Evolutionary conservation across 2,329 filamentous ascomycete species (phyloP), one percentile per base, ranked within the genome.

Genomic region (Lecanicillium sp.): DNA sequence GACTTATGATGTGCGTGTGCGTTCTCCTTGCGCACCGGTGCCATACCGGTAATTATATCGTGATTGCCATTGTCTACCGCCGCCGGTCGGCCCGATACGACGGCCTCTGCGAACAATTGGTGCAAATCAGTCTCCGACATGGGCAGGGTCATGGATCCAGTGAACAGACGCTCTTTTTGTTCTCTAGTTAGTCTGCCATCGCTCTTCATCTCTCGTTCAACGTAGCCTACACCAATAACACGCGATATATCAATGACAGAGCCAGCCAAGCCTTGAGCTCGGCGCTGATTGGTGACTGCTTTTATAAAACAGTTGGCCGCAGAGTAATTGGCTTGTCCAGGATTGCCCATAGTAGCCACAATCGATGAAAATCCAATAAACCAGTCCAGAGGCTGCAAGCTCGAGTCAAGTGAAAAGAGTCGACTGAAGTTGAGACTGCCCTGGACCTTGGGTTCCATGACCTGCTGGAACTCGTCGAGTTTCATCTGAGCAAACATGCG

Each of bases 231-330:
- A 9, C 62, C 68, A 4, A 56, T 40, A 1, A 70, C 47, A 9
- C 46, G 37, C 2, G 61, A 59, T 4, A 69, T 55, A 35, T 62
- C 47, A 16, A 70, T 50, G 5, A 55, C 50, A 1, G 60, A 63
- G 1, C 46, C 66, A 4, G 59, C 53, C 1, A 64, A 43, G 0
- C 66, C 65, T 4, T 60, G 53, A 1, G 45, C 43, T 0, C 59
- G 45, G 5, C 69, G 51, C 7, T 63, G 50, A 1, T 44, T 35
- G 1, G 55, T 59, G 1, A 73, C 48, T 1, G 45, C 46, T 5
- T 48, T 45, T 56, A 71, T 62, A 48, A 58, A 72, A 7, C 46
- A 42, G 41, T 69, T 68, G 1, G 61, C 65, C 0, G 64, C 63
- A 2, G 54, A 47, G 43, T 74, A 73, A 45, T 65, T 68, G 5